Conservation (phyloP, 2,329 filamentous ascomycete genomes). For the Emergomyces pasteurianus region DNA sequence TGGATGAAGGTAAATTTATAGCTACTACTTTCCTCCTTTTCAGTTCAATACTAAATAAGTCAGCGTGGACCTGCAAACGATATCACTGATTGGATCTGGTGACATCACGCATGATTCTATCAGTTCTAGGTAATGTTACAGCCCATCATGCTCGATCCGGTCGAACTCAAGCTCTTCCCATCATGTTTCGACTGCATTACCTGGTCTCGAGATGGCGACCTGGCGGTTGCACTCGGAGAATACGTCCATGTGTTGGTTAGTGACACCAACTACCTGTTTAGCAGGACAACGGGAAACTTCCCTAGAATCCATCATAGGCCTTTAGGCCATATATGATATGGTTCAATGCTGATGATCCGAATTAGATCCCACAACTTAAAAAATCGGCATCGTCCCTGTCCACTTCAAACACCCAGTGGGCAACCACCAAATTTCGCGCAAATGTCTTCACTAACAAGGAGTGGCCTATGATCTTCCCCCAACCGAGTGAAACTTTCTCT, state of each 20-base stretch:
- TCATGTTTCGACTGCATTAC: conserved; percentile 41
- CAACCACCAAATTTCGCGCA: conserved; percentile 32
- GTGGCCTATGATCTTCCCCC: conserved; percentile 35
- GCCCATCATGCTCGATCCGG: conserved; percentile 18
- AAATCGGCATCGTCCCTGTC: neutral
- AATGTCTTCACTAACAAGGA: conserved; percentile 43
- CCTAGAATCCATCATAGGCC: no score
- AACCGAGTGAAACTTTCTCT: conserved; percentile 38
- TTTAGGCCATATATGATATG: neutral
- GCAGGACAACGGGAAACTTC: no score
- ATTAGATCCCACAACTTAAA: conserved; percentile 22
- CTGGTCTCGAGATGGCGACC: conserved; percentile 48
- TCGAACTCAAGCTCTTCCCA: conserved; percentile 37
- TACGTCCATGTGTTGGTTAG: conserved; percentile 41
- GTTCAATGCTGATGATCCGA: conserved; percentile 4
- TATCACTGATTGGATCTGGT: no score
- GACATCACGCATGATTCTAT: no score
- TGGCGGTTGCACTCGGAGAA: conserved; percentile 47
- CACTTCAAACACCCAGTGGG: conserved; percentile 19
- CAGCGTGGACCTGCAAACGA: no score
- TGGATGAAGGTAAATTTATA: no score
- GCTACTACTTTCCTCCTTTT: no score
- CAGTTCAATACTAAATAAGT: no score
- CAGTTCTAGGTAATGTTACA: no score
- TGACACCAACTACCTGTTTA: no score